These are phyloP conservation scores for Colletotrichum tanaceti DNA, from an alignment of 2,329 filamentous ascomycete species.

Conservation along the genomic window DNA sequence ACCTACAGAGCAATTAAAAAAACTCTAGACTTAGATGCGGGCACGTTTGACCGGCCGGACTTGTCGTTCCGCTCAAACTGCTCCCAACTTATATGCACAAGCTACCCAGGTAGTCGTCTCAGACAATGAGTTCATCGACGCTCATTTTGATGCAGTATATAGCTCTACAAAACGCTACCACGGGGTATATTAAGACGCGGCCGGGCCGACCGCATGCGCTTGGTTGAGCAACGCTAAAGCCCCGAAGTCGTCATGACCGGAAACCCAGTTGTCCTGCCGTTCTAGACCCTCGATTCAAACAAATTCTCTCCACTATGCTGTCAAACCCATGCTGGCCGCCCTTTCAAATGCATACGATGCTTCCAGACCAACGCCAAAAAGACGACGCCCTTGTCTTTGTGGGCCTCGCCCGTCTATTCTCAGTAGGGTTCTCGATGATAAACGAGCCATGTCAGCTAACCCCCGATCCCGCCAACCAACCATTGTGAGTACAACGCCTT, in stretches of 20 bases:
- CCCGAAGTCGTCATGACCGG: slow-evolving; percentile 16
- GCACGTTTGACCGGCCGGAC: neutral
- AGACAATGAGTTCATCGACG: neutral
- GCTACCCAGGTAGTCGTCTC: neutral
- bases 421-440: neutral
- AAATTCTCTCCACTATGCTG: slow-evolving; percentile 27
- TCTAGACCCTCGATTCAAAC: slow-evolving; percentile 26
- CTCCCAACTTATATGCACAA: too few relatives aligned
- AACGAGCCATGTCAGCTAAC: slow-evolving; percentile 8
- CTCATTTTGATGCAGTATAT: slow-evolving; percentile 25
- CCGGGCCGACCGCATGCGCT: slow-evolving; percentile 12
- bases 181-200: slow-evolving; percentile 38
- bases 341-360: slow-evolving; percentile 40
- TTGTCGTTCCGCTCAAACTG: too few relatives aligned
- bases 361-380: slow-evolving; percentile 39
- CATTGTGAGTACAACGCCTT: neutral
- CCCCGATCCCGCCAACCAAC: slow-evolving; percentile 3
- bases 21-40: neutral
- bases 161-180: slow-evolving; percentile 35
- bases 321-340: slow-evolving; percentile 34
- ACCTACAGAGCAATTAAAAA: neutral
- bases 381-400: slow-evolving; percentile 16
- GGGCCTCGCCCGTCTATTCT: slow-evolving; percentile 17
- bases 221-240: slow-evolving; percentile 11
- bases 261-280: slow-evolving; percentile 9